Evolutionary conservation across 495 filamentous ascomycete genomes (phyloP), one percentile per base, ranked within the genome.

Genomic region (Pseudomonodictys pantanalensis): DNA sequence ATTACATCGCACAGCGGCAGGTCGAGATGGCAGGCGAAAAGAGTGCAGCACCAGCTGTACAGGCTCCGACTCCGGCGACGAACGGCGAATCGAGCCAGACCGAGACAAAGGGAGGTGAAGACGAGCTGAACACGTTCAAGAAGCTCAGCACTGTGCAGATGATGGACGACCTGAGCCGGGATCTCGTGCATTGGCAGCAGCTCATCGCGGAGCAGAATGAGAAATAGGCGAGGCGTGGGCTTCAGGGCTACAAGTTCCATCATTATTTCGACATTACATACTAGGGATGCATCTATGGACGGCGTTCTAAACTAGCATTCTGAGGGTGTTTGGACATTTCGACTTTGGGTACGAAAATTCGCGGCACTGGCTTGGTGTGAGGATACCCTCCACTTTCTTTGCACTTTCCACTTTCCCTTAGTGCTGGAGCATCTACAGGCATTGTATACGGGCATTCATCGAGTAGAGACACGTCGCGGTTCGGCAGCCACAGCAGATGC

Each of bases 1-100:
- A 95, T 39, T 97, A 89, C 71, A 96, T 98, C 64, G 85, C 88
- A 7, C 83, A 89, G 43, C 92, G 90, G 62, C 92, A 97, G 66
- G 79, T 96, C 11, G 93, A 98, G 69, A 82, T 96, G 76, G 92
- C 90, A 0, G 83, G 75, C 28, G 80, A 83, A 60, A 65, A 60
- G 68, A 73, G 35, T 61, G 65, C 61, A 30, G 53, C 50, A 9
- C 30, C 51, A 20, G 28, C 60, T 0, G 50, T 58, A 22, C 39
- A 60, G 47, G 39, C 48, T 20, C 41, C 49, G 23, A 23, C 39
- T 1, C 22, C 46, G 25, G 69, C 67, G 20, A 41, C 38, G 7
- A 76, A 73, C 48, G 72, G 72, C 23, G 71, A 73, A 52, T 67
- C 71, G 42, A 50, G 23, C 24, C 24, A 26, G 20, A 15, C 10